Conservation (phyloP, 768 basidiomycete species). For the Mycena metata region DNA sequence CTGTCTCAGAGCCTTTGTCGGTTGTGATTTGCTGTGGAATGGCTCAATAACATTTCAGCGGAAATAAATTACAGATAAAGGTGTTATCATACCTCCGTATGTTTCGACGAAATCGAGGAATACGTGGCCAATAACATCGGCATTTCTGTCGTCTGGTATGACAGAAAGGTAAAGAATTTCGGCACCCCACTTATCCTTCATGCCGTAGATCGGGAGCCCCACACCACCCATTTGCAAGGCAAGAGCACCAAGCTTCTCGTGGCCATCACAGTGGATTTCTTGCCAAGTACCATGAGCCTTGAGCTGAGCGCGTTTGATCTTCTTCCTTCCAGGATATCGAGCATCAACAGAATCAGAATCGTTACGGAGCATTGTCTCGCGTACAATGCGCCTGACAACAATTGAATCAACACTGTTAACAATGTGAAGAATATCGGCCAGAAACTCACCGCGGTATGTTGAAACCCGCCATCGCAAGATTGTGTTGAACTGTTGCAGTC, state of each 20-base stretch:
- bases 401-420: too few species aligned
- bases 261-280: slow-evolving; percentile 45
- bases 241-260: slow-evolving; percentile 45
- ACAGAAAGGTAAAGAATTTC: slow-evolving; percentile 41
- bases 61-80: slow-evolving; percentile 21
- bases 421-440: too few species aligned
- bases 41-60: slow-evolving; percentile 9
- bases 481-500: slow-evolving; percentile 35
- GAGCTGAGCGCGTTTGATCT: slow-evolving; percentile 33
- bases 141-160: slow-evolving; percentile 40
- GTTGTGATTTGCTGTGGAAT: slow-evolving; percentile 41
- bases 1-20: slow-evolving; percentile 46
- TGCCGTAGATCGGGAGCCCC: slow-evolving; percentile 41
- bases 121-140: slow-evolving; percentile 42
- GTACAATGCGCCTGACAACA: slow-evolving; percentile 37
- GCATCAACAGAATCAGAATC: slow-evolving; percentile 41
- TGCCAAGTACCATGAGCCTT: slow-evolving; percentile 41
- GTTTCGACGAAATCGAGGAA: slow-evolving; percentile 42
- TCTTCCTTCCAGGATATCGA: slow-evolving; percentile 39
- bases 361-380: slow-evolving; percentile 29
- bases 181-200: slow-evolving; percentile 44
- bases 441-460: slow-evolving; percentile 38
- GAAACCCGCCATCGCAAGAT: slow-evolving; percentile 29
- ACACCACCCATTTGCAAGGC: slow-evolving; percentile 45
- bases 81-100: too few species aligned